Evolutionary conservation across 2,329 filamentous ascomycete genomes (phyloP), one percentile per base, ranked within the genome.

Genomic region (Curvularia sp.): DNA sequence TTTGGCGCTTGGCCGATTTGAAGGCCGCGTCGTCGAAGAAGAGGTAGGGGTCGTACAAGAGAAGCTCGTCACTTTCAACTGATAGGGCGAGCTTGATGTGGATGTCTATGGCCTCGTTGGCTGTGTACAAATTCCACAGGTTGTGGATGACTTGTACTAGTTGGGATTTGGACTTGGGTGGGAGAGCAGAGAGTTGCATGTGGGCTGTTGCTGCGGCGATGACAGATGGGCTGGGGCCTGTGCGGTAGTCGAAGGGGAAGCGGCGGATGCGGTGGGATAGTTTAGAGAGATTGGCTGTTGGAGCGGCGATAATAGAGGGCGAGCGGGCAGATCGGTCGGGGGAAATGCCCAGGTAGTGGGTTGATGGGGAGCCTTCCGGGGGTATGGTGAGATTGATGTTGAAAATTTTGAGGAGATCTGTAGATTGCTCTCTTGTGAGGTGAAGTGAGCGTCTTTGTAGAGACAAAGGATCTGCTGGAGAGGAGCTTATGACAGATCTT

Each of bases 1-100:
- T 74, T 59, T 91, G 87, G 1, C 89, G 83, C n/a, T 82, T 81
- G 1, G 81, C 80, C 68, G 84, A 89, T 54, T 83, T 82, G 75
- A 85, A 87, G 0, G 88, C 87, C 2, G 89, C 87, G 76, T 91
- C 88, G 75, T 91, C 89, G 77, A 91, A 89, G 58, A 85, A 84
- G 66, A 90, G 85, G 47, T 81, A 80, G 1, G 87, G 83, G 38
- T 78, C 79, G 30, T 81, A 81, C 15, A 88, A 76, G 51, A 84
- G 78, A 0, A 90, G 66, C 1, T 72, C 69, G 18, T 80, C 78
- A 8, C 53, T 32, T 13, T 63, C 60, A 39, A 64, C 60, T 10
- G 78, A 72, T 12, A 84, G 67, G 1, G 81, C 78, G 59, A 86
- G 74, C 4, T 63, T 61, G 15, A 83, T 82, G 59, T 86, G 82